phyloP scores from a whole-genome alignment of 306 rosid species.

The Fragaria nilgerrensis region DNA sequence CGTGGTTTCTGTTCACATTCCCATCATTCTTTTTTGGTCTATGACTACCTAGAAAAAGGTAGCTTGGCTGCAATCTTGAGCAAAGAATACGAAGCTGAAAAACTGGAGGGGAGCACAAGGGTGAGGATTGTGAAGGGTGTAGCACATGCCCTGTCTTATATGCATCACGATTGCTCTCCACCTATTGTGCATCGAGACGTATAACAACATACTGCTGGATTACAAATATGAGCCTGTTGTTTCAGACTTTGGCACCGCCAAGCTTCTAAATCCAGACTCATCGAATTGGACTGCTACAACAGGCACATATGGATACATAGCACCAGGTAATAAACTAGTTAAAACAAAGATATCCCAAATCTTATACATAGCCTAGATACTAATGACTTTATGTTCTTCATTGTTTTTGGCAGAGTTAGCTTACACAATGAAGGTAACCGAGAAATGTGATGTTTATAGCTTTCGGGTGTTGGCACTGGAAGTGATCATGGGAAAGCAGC shows the following conservation, averaged over 20 bases:
- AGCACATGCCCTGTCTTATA: background rate
- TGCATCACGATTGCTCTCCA: background rate
- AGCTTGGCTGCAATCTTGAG: too few species aligned
- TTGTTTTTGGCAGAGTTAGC: too few species aligned
- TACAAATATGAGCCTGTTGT: constrained; percentile 7
- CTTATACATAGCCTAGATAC: background rate
- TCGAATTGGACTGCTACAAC: constrained; percentile 6
- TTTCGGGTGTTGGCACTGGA: background rate
- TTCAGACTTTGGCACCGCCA: background rate
- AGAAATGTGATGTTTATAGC: background rate
- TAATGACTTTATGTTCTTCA: too few species aligned
- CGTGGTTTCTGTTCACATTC: too few species aligned
- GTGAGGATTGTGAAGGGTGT: background rate
- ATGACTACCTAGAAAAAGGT: too few species aligned
- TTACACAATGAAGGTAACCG: too few species aligned
- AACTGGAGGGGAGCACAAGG: too few species aligned
- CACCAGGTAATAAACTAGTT: constrained; percentile 3
- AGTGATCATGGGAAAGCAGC: constrained; percentile 17
- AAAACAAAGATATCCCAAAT: background rate
- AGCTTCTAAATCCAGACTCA: background rate
- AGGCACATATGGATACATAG: constrained; percentile 17
- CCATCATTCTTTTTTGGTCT: too few species aligned
- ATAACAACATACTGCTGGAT: background rate
- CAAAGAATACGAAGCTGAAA: too few species aligned
- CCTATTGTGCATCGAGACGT: constrained; percentile 16